Conservation (phyloP, 2,329 filamentous ascomycete genomes). For the Cladosporium sp. region DNA sequence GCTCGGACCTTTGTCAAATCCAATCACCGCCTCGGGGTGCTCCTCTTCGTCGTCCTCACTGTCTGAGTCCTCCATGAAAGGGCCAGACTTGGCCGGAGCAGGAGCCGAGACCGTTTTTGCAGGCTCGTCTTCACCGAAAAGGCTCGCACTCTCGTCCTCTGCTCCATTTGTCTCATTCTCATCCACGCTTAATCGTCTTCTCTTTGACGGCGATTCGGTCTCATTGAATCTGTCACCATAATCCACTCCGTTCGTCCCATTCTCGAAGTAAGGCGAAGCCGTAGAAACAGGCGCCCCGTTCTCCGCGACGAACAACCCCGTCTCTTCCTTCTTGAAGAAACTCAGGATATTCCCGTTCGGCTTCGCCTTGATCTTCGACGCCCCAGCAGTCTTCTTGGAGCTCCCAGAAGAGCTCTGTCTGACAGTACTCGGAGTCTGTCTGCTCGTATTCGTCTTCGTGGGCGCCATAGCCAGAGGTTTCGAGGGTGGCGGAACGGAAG, state of each 20-base stretch:
- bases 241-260: constrained; percentile 18
- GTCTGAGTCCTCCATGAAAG: constrained; percentile 67
- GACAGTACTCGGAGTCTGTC: constrained; percentile 24
- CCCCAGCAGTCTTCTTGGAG: constrained; percentile 30
- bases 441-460: constrained; percentile 21
- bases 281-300: background rate
- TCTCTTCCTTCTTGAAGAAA: constrained; percentile 46
- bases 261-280: constrained; percentile 11
- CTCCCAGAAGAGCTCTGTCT: constrained; percentile 24
- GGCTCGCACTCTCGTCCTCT: constrained; percentile 22
- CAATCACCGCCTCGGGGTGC: constrained; percentile 19
- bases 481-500: constrained; percentile 22
- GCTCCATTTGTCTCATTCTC: constrained; percentile 18
- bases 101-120: background rate
- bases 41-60: constrained; percentile 43
- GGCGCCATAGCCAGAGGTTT: constrained; percentile 24
- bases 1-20: constrained; percentile 14
- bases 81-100: constrained; percentile 39
- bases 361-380: constrained; percentile 32
- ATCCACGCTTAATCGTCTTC: constrained; percentile 10
- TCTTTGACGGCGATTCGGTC: constrained; percentile 17
- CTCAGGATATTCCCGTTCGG: constrained; percentile 47
- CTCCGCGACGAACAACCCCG: constrained; percentile 34
- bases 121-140: constrained; percentile 1
- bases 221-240: constrained; percentile 39